Base-by-base conservation (phyloP, 2,329 filamentous ascomycete genomes). In the Furcasterigmium furcatum region DNA sequence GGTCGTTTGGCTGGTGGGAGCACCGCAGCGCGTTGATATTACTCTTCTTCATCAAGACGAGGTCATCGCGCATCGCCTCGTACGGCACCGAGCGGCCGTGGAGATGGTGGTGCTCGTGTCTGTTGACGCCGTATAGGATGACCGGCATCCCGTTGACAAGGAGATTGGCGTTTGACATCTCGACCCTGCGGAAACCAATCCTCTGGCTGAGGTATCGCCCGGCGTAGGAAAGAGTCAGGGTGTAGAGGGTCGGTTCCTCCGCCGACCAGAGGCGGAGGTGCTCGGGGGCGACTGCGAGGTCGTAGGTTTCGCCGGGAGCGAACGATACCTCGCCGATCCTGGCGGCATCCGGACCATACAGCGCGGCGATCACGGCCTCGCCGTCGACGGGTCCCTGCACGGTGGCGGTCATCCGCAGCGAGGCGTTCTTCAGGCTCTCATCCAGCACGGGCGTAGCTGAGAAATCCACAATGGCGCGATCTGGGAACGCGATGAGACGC, bases 11-110 rank as follows among this genome's bases (percentile, higher is more conserved):
- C 38, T 88, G 80, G 55, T 89, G 85, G 1, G 74, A 82, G 1
- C 80, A 85, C 2, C 85, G 78, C 9, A 89, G 74, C 2, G 84
- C 80, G 51, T 89, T 89, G 58, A 89, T 77, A 51, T 87, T 86
- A 61, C 84, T 76, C 1, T 63, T 66, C 59, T 87, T 88, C 84
- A 88, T 88, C 2, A 74, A 65, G 5, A 82, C 48, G 2, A 88
- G 68, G 49, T 88, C 85, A 2, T 70, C 63, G 41, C 74, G 69
- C 56, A 88, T 74, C 8, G 76, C 79, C 0, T 77, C 73, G 29
- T 77, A 73, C 0, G 81, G 80, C 1, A 87, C 79, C 1, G 82
- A 72, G 1, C 83, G 75, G 2, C 84, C 84, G 5, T 73, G 74
- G 44, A 73, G 64, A 0, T 81, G 77, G 53, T 87, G 80, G 51